Evolutionary conservation across 2,329 filamentous ascomycete species (phyloP), one percentile per base, ranked within the genome.

Genomic region (Arthroderma uncinatum): DNA sequence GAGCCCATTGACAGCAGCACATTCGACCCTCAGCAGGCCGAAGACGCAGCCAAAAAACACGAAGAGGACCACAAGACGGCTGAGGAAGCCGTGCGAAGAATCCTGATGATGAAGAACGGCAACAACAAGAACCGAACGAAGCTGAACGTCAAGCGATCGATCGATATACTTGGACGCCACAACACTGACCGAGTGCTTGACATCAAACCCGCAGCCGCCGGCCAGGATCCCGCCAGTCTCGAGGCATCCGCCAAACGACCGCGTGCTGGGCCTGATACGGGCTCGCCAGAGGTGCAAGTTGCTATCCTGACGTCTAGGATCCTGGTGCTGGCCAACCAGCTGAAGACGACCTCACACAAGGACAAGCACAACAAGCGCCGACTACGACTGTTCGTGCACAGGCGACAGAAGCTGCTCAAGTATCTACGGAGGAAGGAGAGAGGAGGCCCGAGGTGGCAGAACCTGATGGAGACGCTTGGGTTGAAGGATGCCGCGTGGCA

Each of bases 331-430:
- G 85, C 87, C 14, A 79, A 86, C 63, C 84, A 85, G 62, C 73
- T 95, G 54, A 79, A 86, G 66, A 78, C 76, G 42, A 80, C 83
- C 64, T 88, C 86, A 4, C 82, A 86, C 71, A 89, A 86, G 70
- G 93, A 98, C 70, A 95, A 94, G 77, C 82, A 89, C 70, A 96
- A 96, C 76, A 95, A 94, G 81, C 81, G 91, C 59, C 95, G 95
- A 72, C 68, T 98, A 70, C 80, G 89, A 62, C 66, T 95, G 60
- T 76, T 98, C 67, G 85, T 95, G 55, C 93, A 98, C 72, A 85
- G 83, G 70, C 79, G 93, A 69, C 92, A 97, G 74, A 95, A 89
- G 77, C 74, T 95, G 62, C 73, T 98, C 67, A 82, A 80, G 64
- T 98, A 98, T 73, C 78, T 98, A 77, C 81, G 90, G 73, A 81